These are phyloP conservation scores for Calonectria crousiana DNA, from an alignment of 2,329 filamentous ascomycete species.

Conservation along the genomic window DNA sequence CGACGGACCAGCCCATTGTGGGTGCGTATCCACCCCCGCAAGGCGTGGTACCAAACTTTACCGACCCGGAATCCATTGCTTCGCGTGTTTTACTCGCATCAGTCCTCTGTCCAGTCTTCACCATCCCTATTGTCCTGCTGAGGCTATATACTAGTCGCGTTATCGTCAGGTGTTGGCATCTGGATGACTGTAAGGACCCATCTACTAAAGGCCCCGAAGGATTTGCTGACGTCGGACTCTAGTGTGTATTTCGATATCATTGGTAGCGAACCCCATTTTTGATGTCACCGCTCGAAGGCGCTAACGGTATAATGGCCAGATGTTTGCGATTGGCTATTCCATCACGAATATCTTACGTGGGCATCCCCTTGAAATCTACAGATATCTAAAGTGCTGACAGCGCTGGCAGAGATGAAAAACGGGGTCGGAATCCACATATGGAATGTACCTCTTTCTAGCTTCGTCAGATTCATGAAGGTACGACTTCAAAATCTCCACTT, in stretches of 20 bases:
- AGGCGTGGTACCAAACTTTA: conserved; percentile 8
- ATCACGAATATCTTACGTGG: background rate
- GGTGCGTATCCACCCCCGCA: conserved; percentile 1
- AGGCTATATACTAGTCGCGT: conserved; percentile 25
- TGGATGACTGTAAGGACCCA: conserved; percentile 25
- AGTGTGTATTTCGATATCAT: conserved; percentile 2
- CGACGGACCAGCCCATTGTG: background rate
- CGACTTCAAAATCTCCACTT: background rate
- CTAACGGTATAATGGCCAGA: background rate
- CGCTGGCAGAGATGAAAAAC: background rate
- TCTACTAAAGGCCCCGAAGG: background rate
- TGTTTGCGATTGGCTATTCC: conserved; percentile 12
- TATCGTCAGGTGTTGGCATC: conserved; percentile 25
- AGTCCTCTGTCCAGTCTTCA: conserved; percentile 7
- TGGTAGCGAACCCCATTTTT: background rate
- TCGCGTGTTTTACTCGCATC: conserved; percentile 2
- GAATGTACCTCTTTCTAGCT: background rate
- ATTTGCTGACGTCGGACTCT: background rate
- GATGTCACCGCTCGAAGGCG: background rate
- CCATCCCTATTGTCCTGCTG: conserved; percentile 19
- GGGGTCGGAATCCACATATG: conserved; percentile 5
- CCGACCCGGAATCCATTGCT: conserved; percentile 7
- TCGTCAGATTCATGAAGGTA: conserved; percentile 2
- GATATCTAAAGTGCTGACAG: background rate
- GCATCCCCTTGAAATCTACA: background rate